Conservation (phyloP, 371 early-diverging fungal genomes). For the Actinomortierella ambigua region DNA sequence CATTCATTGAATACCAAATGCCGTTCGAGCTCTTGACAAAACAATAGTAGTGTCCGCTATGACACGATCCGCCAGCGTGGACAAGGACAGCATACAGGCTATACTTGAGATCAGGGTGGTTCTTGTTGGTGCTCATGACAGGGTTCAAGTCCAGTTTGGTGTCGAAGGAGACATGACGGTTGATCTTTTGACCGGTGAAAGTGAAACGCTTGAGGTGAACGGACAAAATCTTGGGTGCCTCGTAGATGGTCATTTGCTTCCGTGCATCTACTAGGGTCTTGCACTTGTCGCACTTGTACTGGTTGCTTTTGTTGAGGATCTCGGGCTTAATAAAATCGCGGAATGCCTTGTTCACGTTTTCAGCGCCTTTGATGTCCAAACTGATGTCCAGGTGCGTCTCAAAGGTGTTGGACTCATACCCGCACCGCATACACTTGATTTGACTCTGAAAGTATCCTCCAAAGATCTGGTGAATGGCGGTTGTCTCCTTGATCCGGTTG, state of each 20-base stretch:
- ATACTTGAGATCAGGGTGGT: constrained; percentile 49
- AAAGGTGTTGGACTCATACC: constrained; percentile 74
- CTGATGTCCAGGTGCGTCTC: constrained; percentile 82
- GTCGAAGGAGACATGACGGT: constrained; percentile 50
- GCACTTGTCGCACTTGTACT: constrained; percentile 79
- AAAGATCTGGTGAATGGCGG: constrained; percentile 78
- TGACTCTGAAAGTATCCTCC: constrained; percentile 84
- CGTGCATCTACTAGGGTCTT: constrained; percentile 70
- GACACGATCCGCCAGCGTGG: constrained; percentile 75
- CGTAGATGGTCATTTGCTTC: constrained; percentile 78
- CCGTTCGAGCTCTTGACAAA: constrained; percentile 79
- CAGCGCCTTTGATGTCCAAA: constrained; percentile 72
- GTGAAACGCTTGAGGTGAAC: constrained; percentile 84
- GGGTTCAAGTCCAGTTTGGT: constrained; percentile 51
- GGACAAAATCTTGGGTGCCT: constrained; percentile 70
- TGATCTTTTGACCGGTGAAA: constrained; percentile 70
- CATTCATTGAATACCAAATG: constrained; percentile 83
- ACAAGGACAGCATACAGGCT: constrained; percentile 78
- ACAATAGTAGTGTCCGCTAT: constrained; percentile 84
- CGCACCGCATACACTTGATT: constrained; percentile 76
- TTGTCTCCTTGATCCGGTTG: constrained; percentile 73
- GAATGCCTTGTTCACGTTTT: constrained; percentile 69
- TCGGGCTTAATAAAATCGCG: constrained; percentile 71
- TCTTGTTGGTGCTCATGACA: constrained; percentile 47
- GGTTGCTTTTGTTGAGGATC: constrained; percentile 57